phyloP scores from a whole-genome alignment of 345 rosid genomes.

The Noccaea caerulescens region DNA sequence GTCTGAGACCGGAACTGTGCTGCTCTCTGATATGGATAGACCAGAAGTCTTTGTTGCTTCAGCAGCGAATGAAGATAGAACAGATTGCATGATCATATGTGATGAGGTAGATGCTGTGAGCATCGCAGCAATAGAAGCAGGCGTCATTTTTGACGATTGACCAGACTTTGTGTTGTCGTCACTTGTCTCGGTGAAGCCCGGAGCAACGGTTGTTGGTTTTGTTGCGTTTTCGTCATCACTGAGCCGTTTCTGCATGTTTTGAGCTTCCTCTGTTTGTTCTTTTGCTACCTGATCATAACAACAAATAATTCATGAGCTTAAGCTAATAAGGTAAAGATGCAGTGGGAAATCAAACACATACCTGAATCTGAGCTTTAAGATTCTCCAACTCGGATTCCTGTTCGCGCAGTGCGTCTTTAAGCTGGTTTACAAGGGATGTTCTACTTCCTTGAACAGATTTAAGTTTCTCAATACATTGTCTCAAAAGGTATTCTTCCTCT shows the following conservation, averaged over 20 bases:
- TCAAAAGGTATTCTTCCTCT: constrained; percentile 74
- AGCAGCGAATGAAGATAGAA: constrained; percentile 89
- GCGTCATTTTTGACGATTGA: constrained; percentile 65
- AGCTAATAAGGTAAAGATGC: constrained; percentile 14
- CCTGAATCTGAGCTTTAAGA: constrained; percentile 86
- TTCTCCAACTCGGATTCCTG: constrained; percentile 92
- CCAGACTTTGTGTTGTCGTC: constrained; percentile 48
- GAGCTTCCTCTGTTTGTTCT: constrained; percentile 75
- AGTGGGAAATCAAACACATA: constrained; percentile 32
- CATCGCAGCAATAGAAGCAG: constrained; percentile 96
- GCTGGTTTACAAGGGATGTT: constrained; percentile 72
- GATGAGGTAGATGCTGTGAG: constrained; percentile 96
- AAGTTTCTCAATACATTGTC: constrained; percentile 78
- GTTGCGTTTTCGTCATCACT: constrained; percentile 55
- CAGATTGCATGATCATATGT: constrained; percentile 89
- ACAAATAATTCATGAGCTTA: constrained; percentile 13
- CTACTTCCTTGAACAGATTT: constrained; percentile 77
- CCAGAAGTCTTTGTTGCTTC: constrained; percentile 79
- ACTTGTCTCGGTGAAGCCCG: constrained; percentile 28
- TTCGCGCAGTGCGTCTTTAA: constrained; percentile 79
- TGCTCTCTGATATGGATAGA: constrained; percentile 54
- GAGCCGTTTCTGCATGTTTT: constrained; percentile 68
- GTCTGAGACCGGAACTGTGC: constrained; percentile 52
- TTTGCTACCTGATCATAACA: constrained; percentile 65
- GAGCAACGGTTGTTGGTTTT: constrained; percentile 42